Percentiles rank a stretch among this genome's conserved stretches.
Conservation (phyloP, 2,329 filamentous ascomycete species). For the Colletotrichum ledebouriae region DNA sequence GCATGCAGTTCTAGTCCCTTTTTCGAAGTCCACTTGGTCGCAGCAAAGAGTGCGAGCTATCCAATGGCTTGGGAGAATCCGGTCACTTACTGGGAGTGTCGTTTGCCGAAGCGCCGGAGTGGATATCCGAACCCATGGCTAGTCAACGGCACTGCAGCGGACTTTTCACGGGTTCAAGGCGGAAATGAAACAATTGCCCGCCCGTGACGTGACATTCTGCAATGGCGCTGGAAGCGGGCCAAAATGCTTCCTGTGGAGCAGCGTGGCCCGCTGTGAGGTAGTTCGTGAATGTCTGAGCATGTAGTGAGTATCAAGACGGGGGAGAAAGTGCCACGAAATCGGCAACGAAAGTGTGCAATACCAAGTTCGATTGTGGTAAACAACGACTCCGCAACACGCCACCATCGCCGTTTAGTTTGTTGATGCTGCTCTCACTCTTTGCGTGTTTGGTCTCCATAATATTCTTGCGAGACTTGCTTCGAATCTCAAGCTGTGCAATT, state of each 20-base stretch:
- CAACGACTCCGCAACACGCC: too few relatives aligned
- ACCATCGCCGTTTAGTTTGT: too few relatives aligned
- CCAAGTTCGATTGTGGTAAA: too few relatives aligned
- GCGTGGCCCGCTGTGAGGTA: background rate
- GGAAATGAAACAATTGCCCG: background rate
- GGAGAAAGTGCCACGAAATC: too few relatives aligned
- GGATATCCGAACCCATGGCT: conserved; percentile 8
- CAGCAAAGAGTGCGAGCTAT: background rate
- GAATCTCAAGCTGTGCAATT: conserved; percentile 3
- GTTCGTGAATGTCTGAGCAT: too few relatives aligned
- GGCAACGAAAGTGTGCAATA: too few relatives aligned
- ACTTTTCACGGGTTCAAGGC: background rate
- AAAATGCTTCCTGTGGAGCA: conserved; percentile 5
- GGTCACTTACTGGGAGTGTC: background rate
- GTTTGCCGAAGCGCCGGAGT: background rate
- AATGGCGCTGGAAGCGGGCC: background rate
- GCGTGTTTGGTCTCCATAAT: conserved; percentile 45
- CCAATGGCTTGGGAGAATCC: background rate
- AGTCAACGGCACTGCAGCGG: background rate
- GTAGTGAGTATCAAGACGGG: too few relatives aligned
- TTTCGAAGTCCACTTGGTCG: conserved; percentile 5
- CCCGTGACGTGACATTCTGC: conserved; percentile 7
- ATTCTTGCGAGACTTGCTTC: too few relatives aligned
- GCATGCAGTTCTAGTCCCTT: background rate
- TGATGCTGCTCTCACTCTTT: conserved; percentile 30